These are phyloP conservation scores for Trametes cinnabarina DNA, from an alignment of 768 basidiomycete species.

Conservation along the genomic window DNA sequence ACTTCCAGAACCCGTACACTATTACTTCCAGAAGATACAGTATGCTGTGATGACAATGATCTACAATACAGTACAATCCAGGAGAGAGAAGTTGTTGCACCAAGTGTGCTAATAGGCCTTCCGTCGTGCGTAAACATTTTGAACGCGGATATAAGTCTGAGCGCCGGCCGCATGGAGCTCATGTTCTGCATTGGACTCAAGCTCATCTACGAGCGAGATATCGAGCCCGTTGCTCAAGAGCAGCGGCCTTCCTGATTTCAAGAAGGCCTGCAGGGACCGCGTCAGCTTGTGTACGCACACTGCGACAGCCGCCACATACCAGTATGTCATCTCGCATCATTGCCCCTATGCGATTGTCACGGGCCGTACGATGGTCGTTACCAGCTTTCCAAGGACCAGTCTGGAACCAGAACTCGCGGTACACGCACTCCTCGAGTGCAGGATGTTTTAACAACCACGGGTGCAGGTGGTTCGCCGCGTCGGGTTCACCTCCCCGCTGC, in stretches of 20 bases:
- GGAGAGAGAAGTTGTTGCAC: neutral
- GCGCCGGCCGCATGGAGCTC: constrained; percentile 51
- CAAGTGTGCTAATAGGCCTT: constrained; percentile 24
- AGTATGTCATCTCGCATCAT: constrained; percentile 58
- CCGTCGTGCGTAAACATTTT: constrained; percentile 62
- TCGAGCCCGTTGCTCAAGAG: constrained; percentile 63
- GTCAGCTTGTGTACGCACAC: neutral
- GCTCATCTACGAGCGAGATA: constrained; percentile 48
- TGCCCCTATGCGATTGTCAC: constrained; percentile 38
- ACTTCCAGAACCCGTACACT: no score
- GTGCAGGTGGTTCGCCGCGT: constrained; percentile 56
- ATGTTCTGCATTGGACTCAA: constrained; percentile 48
- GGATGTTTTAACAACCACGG: constrained; percentile 55
- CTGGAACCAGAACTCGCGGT: constrained; percentile 63
- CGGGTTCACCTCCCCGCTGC: constrained; percentile 57
- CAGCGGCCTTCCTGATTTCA: constrained; percentile 64
- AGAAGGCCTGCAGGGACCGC: constrained; percentile 47
- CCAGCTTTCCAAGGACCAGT: constrained; percentile 47
- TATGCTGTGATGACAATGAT: neutral
- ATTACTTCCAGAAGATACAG: neutral
- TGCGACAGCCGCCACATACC: constrained; percentile 32
- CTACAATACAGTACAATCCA: neutral
- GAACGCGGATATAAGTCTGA: constrained; percentile 53
- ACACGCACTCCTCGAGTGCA: constrained; percentile 57
- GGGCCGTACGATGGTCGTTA: constrained; percentile 37